phyloP scores from a whole-genome alignment of 306 rosid genomes.

The Oxytropis ochrocephala region DNA sequence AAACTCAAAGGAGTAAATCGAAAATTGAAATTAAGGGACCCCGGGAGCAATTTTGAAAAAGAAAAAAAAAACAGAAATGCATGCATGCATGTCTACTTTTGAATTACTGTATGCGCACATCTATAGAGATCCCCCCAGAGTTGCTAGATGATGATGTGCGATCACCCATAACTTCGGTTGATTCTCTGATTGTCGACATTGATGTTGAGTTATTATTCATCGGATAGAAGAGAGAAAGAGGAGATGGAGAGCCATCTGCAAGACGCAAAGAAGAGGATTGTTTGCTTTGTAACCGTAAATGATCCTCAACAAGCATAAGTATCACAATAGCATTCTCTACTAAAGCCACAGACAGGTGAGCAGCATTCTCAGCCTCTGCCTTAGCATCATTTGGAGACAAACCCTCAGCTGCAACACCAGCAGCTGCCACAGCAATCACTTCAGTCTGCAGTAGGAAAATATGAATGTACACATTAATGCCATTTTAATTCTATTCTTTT shows the following conservation, averaged over 20 bases:
- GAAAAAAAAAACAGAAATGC: neutral
- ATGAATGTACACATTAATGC: conserved; percentile 32
- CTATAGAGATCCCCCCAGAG: conserved; percentile 62
- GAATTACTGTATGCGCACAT: conserved; percentile 46
- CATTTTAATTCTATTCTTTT: conserved; percentile 13
- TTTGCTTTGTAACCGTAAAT: conserved; percentile 86
- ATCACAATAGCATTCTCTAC: conserved; percentile 96
- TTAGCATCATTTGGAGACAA: conserved; percentile 74
- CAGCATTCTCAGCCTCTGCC: conserved; percentile 91
- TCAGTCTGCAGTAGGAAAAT: conserved; percentile 72
- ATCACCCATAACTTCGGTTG: conserved; percentile 38
- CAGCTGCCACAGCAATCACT: conserved; percentile 93
- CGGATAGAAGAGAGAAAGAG: conserved; percentile 71
- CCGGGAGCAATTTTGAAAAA: no score
- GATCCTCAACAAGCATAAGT: conserved; percentile 99
- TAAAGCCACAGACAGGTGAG: conserved; percentile 87
- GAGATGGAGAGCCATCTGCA: conserved; percentile 66
- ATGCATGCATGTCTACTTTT: conserved; percentile 15
- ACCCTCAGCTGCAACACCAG: conserved; percentile 92
- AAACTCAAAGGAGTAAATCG: no score
- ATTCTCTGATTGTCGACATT: conserved; percentile 28
- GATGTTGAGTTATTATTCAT: conserved; percentile 37
- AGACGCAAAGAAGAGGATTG: conserved; percentile 45
- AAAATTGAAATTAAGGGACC: no score
- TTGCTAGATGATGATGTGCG: conserved; percentile 45